A percentile compares a stretch with the other conserved stretches of the same genome.
phyloP scores from a whole-genome alignment of 805 yeast genomes.

The Groenewaldozyma tartarivorans region DNA sequence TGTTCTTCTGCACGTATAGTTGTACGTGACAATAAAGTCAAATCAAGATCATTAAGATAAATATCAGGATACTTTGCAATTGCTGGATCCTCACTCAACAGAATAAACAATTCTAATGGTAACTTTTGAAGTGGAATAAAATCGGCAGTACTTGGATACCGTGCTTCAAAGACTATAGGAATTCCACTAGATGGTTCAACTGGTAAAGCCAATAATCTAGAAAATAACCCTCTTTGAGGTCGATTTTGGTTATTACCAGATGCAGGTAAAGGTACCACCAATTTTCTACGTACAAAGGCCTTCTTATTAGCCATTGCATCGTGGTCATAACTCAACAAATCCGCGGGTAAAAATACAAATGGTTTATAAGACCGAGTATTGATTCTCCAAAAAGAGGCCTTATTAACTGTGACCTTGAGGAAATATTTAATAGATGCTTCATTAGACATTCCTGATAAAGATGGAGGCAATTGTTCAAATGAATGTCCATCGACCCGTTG shows the following conservation, averaged over 20 bases:
- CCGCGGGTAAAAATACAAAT: slow-evolving; percentile 43
- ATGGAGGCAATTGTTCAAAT: slow-evolving; percentile 24
- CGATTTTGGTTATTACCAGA: slow-evolving; percentile 1
- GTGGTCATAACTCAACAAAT: slow-evolving; percentile 17
- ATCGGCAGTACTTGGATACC: slow-evolving; percentile 40
- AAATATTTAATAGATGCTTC: slow-evolving; percentile 36
- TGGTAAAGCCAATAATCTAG: slow-evolving; percentile 11
- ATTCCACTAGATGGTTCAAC: slow-evolving; percentile 12
- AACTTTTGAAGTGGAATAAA: slow-evolving; percentile 35
- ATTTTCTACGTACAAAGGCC: slow-evolving; percentile 34
- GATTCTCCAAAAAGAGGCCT: slow-evolving; percentile 39
- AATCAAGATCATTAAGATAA: slow-evolving; percentile 33
- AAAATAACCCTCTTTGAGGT: slow-evolving; percentile 7
- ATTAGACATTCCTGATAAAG: slow-evolving; percentile 22
- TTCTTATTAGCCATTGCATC: slow-evolving; percentile 18
- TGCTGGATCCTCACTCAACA: slow-evolving; percentile 13
- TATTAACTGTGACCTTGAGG: slow-evolving; percentile 51
- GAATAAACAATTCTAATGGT: slow-evolving; percentile 17
- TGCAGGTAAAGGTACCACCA: slow-evolving; percentile 11
- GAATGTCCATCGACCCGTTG: slow-evolving; percentile 14
- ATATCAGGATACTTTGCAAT: slow-evolving; percentile 15
- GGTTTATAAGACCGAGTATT: slow-evolving; percentile 42
- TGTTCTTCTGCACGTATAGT: slow-evolving; percentile 22
- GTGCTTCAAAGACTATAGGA: slow-evolving; percentile 34
- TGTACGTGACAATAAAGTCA: slow-evolving; percentile 27